Conservation (phyloP, 306 rosid genomes). For the Lathyrus tuberosus region DNA sequence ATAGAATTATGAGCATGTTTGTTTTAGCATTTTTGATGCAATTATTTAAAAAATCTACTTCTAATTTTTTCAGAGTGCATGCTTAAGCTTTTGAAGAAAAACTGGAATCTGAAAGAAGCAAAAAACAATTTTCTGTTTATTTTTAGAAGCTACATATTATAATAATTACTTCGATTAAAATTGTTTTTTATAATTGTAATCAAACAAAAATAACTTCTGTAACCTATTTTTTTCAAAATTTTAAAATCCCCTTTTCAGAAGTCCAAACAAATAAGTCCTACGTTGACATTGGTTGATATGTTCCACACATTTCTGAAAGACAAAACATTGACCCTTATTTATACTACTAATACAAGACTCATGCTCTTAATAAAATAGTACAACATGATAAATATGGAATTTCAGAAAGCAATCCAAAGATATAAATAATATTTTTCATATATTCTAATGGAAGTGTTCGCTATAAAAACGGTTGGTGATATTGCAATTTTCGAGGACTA, state of each 20-base stretch:
- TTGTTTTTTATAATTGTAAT: neutral
- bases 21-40: neutral
- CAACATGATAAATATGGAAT: neutral
- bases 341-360: neutral
- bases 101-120: neutral
- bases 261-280: neutral
- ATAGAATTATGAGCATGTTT: neutral
- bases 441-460: neutral
- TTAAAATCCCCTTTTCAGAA: neutral
- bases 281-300: neutral
- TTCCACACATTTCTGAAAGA: neutral
- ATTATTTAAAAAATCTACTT: no score
- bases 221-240: neutral
- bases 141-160: neutral
- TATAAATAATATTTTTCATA: neutral
- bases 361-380: neutral
- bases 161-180: neutral
- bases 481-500: neutral
- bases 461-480: neutral
- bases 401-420: neutral
- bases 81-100: neutral
- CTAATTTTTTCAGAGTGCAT: neutral
- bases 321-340: neutral
- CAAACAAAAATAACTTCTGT: constrained; percentile 2
- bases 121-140: neutral